phyloP scores from a whole-genome alignment of 495 filamentous ascomycete genomes.

The Neurospora terricola region DNA sequence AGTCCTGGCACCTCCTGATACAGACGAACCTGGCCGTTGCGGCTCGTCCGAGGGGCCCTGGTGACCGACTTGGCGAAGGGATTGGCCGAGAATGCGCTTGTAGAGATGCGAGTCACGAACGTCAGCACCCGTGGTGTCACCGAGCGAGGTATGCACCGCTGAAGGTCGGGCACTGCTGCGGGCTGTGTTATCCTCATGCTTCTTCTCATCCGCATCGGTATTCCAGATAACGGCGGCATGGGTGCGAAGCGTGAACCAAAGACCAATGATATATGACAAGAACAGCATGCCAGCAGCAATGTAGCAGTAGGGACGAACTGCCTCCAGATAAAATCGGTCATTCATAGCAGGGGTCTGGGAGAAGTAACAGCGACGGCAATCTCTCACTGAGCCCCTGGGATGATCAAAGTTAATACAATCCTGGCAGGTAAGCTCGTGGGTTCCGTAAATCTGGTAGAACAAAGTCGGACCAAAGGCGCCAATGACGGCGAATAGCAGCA shows the following conservation, averaged over 20 bases:
- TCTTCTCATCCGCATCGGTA: constrained; percentile 77
- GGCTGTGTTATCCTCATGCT: constrained; percentile 36
- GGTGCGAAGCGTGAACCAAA: constrained; percentile 93
- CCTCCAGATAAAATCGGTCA: constrained; percentile 78
- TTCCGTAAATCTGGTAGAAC: constrained; percentile 99
- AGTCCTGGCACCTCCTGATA: constrained; percentile 16
- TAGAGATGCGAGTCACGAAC: constrained; percentile 84
- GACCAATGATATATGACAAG: constrained; percentile 82
- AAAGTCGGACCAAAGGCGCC: constrained; percentile 94
- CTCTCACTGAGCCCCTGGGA: constrained; percentile 30
- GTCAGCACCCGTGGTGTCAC: constrained; percentile 33
- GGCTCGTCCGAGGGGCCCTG: constrained; percentile 37
- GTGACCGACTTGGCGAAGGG: constrained; percentile 68
- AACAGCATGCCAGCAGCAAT: constrained; percentile 78
- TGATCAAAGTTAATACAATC: constrained; percentile 50
- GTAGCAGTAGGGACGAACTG: constrained; percentile 89
- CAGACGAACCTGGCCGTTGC: constrained; percentile 32
- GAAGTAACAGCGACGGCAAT: constrained; percentile 92
- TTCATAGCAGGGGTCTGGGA: constrained; percentile 76
- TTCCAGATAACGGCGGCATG: constrained; percentile 98
- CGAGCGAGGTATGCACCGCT: constrained; percentile 22
- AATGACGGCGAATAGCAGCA: constrained; percentile 94
- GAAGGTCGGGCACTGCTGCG: constrained; percentile 31
- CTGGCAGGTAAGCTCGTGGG: constrained; percentile 87
- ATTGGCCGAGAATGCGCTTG: constrained; percentile 86